These are phyloP conservation scores for Sindora glabra DNA, from an alignment of 306 rosid genomes.

Conservation along the genomic window DNA sequence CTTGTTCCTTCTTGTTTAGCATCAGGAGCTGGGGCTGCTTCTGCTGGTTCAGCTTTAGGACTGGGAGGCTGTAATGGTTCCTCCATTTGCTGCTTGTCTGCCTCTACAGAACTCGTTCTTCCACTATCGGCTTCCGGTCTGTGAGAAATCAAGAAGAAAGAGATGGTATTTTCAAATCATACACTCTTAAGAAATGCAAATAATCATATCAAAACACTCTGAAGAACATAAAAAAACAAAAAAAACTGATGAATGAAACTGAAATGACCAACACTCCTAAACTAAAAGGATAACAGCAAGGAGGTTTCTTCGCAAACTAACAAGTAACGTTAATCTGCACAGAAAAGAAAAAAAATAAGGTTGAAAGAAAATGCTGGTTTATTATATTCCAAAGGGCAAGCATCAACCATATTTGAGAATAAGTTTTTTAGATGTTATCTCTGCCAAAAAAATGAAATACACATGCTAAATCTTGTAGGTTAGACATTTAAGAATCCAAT, in stretches of 20 bases:
- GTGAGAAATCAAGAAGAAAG: slow-evolving; percentile 1
- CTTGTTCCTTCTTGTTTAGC: slow-evolving; percentile 3
- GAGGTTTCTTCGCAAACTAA: too few relatives aligned
- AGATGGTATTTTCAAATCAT: background rate
- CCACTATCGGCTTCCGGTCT: slow-evolving; percentile 40
- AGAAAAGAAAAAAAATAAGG: background rate
- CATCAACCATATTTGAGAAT: background rate
- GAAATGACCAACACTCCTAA: background rate
- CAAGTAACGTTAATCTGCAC: too few relatives aligned
- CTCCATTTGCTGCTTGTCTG: slow-evolving; percentile 17
- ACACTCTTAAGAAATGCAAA: background rate
- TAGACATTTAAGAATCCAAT: background rate
- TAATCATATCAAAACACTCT: background rate
- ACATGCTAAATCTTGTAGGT: background rate
- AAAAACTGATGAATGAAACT: background rate
- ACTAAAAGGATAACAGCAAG: too few relatives aligned
- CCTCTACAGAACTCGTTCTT: slow-evolving; percentile 17
- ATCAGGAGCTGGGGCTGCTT: background rate
- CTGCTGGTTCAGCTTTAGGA: background rate
- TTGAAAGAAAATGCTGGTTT: background rate
- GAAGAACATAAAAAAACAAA: background rate
- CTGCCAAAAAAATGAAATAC: too few relatives aligned
- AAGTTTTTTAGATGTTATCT: background rate
- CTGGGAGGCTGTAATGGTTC: background rate
- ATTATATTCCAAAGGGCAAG: background rate